Base-by-base conservation (phyloP, 306 rosid genomes). In the Ormosia emarginata region DNA sequence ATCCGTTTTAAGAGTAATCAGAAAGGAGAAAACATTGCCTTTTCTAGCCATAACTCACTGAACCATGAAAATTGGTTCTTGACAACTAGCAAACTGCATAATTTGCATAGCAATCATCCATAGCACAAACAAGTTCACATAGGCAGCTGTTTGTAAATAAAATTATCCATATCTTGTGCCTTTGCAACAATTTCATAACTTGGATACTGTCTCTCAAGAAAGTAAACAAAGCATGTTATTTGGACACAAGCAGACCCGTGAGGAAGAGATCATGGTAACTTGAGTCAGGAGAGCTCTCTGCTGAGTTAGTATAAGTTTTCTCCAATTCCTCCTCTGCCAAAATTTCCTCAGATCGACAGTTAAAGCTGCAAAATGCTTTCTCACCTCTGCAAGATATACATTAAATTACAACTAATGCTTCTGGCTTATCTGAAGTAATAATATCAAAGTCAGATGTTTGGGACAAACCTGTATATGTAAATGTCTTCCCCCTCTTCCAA, bases 331-430 rank as follows among this genome's bases (percentile, higher is more conserved):
- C 88, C 75, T 82, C 94, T 0, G 73, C 79, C 57, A 75, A 88
- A 79, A 74, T 79, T 77, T 80, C 89, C 83, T 87, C 82, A 10
- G 85, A 79, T 34, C 70, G 85, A 85, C 97, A 85, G 40, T 72
- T 82, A 56, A 85, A 79, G 81, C 97, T 85, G 87, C 96, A 94
- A 87, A 91, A 90, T 52, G 89, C 90, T 86, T 94, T 88, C 75
- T 80, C 90, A 56, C 83, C 88, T 65, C 93, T 91, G 90, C 82
- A 59, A 74, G 47, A 79, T 59, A 71, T 52, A 32, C 24, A 71
- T 58, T 44, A 73, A 53, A 79, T 62, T 53, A 82, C 47, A 56
- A 78, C 67, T 84, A 46, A 59, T 34, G 50, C 40, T 69, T 77
- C 43, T 14, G 69, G 24, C 49, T 24, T 14, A 29, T 67, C 30